Percentiles rank a stretch among this genome's conserved stretches.
Conservation (phyloP, 2,329 filamentous ascomycete species). For the Phialocephala sp. region DNA sequence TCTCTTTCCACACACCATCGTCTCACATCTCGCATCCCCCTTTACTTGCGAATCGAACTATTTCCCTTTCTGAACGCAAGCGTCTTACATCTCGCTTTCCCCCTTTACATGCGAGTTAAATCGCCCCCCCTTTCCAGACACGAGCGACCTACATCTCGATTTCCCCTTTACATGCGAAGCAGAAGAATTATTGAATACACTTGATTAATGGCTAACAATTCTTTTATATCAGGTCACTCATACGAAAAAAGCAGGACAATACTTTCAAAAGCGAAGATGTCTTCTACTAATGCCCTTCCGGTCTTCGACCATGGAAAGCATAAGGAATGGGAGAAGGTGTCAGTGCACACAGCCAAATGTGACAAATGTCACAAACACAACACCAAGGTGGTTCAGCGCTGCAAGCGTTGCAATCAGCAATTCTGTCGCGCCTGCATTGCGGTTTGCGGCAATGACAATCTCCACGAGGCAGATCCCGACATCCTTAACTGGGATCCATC, state of each 20-base stretch:
- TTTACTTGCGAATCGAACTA: too few relatives aligned
- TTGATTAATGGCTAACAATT: too few relatives aligned
- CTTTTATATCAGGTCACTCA: too few relatives aligned
- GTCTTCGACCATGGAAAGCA: neutral
- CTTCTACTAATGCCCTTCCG: neutral
- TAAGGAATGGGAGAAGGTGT: conserved; percentile 12
- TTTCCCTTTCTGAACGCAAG: too few relatives aligned
- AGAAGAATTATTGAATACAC: too few relatives aligned
- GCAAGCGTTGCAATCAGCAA: conserved; percentile 21
- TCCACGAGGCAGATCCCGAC: conserved; percentile 10
- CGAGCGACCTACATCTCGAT: too few relatives aligned
- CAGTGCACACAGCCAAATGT: conserved; percentile 25
- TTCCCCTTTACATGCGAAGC: too few relatives aligned
- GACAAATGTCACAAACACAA: conserved; percentile 19
- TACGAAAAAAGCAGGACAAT: neutral
- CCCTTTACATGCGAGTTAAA: too few relatives aligned
- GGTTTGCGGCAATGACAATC: neutral
- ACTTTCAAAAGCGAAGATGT: neutral
- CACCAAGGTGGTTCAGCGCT: conserved; percentile 22
- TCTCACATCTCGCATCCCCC: neutral
- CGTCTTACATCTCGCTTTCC: too few relatives aligned
- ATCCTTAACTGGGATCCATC: conserved; percentile 15
- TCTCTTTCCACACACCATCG: neutral
- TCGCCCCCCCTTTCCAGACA: too few relatives aligned
- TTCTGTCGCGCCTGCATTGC: conserved; percentile 22